Percentiles rank a stretch among this genome's conserved stretches.
phyloP scores from a whole-genome alignment of 805 yeast species.

The Torulaspora delbrueckii region DNA sequence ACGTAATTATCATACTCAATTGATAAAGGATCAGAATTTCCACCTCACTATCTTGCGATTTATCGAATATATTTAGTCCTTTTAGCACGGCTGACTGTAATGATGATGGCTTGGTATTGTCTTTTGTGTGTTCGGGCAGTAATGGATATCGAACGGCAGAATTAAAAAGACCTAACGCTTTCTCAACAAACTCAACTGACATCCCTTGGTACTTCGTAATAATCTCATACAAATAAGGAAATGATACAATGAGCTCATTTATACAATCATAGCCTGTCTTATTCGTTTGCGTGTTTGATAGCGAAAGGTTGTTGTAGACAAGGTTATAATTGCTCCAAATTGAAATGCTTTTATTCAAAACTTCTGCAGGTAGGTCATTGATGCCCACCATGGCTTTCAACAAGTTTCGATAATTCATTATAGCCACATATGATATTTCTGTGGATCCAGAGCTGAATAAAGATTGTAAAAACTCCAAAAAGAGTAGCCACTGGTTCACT shows the following conservation, averaged over 20 bases:
- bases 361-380: conserved; percentile 24
- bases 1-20: conserved; percentile 46
- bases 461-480: conserved; percentile 46
- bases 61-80: conserved; percentile 38
- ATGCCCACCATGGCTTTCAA: conserved; percentile 43
- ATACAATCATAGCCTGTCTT: conserved; percentile 55
- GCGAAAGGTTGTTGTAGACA: conserved; percentile 40
- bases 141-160: conserved; percentile 70
- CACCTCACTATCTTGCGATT: conserved; percentile 34
- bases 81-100: conserved; percentile 58
- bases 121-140: conserved; percentile 53
- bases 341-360: conserved; percentile 40
- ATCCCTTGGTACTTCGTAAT: conserved; percentile 32
- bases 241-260: conserved; percentile 49
- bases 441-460: conserved; percentile 43
- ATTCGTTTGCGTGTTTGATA: conserved; percentile 20
- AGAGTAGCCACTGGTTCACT: conserved; percentile 49
- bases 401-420: conserved; percentile 51
- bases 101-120: conserved; percentile 52
- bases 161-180: conserved; percentile 54
- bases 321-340: conserved; percentile 49
- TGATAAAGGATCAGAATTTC: conserved; percentile 49
- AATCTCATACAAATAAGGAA: conserved; percentile 45
- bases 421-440: conserved; percentile 43
- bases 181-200: conserved; percentile 39